Evolutionary conservation across 2,329 filamentous ascomycete genomes (phyloP).

Genomic region (Simplicillium sp.): DNA sequence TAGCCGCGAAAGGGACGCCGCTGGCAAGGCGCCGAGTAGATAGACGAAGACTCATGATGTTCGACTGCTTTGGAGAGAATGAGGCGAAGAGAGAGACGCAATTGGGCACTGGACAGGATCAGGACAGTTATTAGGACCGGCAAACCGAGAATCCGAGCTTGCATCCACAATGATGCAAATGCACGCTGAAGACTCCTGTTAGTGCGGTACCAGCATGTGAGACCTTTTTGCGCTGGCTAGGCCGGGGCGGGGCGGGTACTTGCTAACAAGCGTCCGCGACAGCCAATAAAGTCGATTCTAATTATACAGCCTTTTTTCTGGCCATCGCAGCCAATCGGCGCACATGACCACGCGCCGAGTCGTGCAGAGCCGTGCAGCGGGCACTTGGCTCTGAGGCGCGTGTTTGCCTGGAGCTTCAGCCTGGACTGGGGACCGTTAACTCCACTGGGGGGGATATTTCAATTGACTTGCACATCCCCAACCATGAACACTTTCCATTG

Average conservation of each 20-base stretch:
- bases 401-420: slow-evolving; percentile 6
- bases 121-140: no score
- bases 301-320: not conserved
- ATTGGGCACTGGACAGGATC: no score
- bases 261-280: not conserved
- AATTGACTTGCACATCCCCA: slow-evolving; percentile 1
- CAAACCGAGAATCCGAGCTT: no score
- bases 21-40: slow-evolving; percentile 19
- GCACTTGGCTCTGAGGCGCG: not conserved
- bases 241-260: not conserved
- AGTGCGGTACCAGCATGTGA: not conserved
- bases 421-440: not conserved
- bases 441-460: not conserved
- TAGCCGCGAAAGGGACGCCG: slow-evolving; percentile 13
- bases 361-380: not conserved
- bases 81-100: no score
- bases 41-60: slow-evolving; percentile 20
- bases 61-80: not conserved
- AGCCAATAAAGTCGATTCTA: not conserved
- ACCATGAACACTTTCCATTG: not conserved
- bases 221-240: no score
- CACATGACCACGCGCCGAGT: slow-evolving; percentile 6
- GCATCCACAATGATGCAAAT: no score
- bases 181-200: not conserved
- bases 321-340: not conserved